Base-by-base conservation (phyloP, 2,329 filamentous ascomycete genomes). In the Cordyceps tenuipes region DNA sequence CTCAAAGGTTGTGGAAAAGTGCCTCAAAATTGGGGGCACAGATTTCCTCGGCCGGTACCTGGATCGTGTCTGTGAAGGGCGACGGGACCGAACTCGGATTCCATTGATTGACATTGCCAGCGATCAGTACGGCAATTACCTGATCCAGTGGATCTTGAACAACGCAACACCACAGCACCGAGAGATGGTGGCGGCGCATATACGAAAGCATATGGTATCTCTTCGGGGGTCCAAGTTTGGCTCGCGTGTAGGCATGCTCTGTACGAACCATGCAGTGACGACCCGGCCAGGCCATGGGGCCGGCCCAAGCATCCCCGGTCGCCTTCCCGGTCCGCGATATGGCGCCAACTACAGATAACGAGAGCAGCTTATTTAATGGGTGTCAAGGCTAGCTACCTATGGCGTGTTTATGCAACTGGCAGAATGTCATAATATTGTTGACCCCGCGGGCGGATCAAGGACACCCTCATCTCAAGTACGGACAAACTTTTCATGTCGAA, bases 171-270 rank as follows among this genome's bases (percentile, higher is more conserved):
- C 88, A 59, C 91, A 95, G 72, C 94, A 97, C 72, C 90, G 91
- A 61, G 95, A 99, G 71, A 79, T 96, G 65, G 94, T 99, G 65
- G 91, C 92, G 52, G 87, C 86, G 60, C 94, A 99, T 71, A 96
- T 99, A 68, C 89, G 91, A 67, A 97, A 97, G 82, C 94, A 99
- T 75, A 99, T 99, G 94, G 94, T 99, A 9, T 99, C 94, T 60
- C 88, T 99, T 53, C 90, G 94, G 63, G 94, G 94, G 61, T 97
- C 94, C 70, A 99, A 99, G 75, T 99, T 97, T 72, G 94, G 94
- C 63, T 99, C 94, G 62, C 90, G 94, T 61, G 94, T 99, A 63
- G 94, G 94, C 36, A 97, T 99, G 93, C 88, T 99, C 59, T 99
- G 95, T 78, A 96, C 91, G 76, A 97, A 97, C 74, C 93, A 92